Percentiles rank a stretch among this genome's conserved stretches.
Evolutionary conservation across 345 rosid genomes (phyloP).

Genomic region (Sonneratia caseolaris): DNA sequence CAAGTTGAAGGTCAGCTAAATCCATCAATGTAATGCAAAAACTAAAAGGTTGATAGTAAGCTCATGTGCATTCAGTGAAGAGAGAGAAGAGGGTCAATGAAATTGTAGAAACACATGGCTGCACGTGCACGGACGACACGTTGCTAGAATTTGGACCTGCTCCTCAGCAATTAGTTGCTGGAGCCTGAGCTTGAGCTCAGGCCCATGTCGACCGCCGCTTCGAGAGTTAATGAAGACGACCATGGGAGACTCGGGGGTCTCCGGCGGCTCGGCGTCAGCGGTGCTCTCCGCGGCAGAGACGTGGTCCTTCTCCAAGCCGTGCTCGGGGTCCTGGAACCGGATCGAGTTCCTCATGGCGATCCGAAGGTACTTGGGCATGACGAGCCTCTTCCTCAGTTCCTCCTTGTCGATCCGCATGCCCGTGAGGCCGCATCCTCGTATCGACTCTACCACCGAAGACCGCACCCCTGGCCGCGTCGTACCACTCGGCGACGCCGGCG

Average conservation of each 20-base stretch:
- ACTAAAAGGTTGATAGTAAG: background rate
- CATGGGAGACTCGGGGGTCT: constrained; percentile 58
- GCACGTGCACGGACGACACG: background rate
- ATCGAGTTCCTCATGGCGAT: constrained; percentile 52
- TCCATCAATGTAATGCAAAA: background rate
- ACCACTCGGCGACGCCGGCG: background rate
- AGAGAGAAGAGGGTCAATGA: too few relatives aligned
- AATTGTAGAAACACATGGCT: background rate
- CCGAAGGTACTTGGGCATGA: constrained; percentile 66
- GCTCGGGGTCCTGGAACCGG: constrained; percentile 30
- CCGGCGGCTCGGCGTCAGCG: constrained; percentile 4
- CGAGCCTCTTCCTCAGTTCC: constrained; percentile 42
- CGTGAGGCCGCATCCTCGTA: constrained; percentile 51
- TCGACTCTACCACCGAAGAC: constrained; percentile 57
- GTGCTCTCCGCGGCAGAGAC: background rate
- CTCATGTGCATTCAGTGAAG: background rate
- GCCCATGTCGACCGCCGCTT: constrained; percentile 86
- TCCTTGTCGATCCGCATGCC: constrained; percentile 60
- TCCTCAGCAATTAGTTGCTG: constrained; percentile 66
- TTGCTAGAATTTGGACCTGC: constrained; percentile 32
- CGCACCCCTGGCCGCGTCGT: constrained; percentile 41
- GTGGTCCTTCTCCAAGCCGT: constrained; percentile 18
- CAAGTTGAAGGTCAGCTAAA: background rate
- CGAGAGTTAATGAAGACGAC: constrained; percentile 69
- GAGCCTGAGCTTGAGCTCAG: constrained; percentile 56